Percentiles rank a stretch among this genome's conserved stretches.
Evolutionary conservation across 257 asterid genomes (phyloP).

Genomic region (Ehretia macrophylla): DNA sequence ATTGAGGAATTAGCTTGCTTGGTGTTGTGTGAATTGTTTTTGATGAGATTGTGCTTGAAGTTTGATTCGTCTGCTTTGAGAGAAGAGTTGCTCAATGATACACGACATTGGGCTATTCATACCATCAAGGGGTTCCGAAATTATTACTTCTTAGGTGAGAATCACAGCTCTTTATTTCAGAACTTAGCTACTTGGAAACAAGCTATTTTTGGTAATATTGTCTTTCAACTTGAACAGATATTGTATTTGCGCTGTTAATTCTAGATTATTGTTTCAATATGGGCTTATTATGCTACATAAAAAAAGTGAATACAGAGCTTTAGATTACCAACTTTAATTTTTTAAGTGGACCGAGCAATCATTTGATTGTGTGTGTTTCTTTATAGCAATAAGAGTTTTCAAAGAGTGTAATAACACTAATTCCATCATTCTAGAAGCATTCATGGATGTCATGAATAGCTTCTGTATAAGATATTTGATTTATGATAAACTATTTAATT

Average conservation of each 20-base stretch:
- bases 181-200: neutral
- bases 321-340: too few relatives aligned
- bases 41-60: slow-evolving; percentile 51
- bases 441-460: neutral
- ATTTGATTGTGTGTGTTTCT: neutral
- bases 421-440: neutral
- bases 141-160: slow-evolving; percentile 56
- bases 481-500: too few relatives aligned
- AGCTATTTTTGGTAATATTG: neutral
- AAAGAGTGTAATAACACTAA: too few relatives aligned
- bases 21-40: slow-evolving; percentile 62
- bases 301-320: too few relatives aligned
- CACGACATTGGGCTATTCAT: slow-evolving; percentile 37
- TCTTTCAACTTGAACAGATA: neutral
- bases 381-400: neutral
- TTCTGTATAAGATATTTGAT: too few relatives aligned
- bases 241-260: too few relatives aligned
- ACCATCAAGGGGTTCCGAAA: slow-evolving; percentile 55
- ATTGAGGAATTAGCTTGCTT: slow-evolving; percentile 47
- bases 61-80: slow-evolving; percentile 25
- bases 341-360: too few relatives aligned
- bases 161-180: neutral
- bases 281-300: too few relatives aligned
- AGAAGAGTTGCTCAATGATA: slow-evolving; percentile 37
- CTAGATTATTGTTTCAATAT: too few relatives aligned